A percentile compares a stretch with the other conserved stretches of the same genome.
Conservation (phyloP, 352 stramenopile species). For the Globisporangium okanoganense region DNA sequence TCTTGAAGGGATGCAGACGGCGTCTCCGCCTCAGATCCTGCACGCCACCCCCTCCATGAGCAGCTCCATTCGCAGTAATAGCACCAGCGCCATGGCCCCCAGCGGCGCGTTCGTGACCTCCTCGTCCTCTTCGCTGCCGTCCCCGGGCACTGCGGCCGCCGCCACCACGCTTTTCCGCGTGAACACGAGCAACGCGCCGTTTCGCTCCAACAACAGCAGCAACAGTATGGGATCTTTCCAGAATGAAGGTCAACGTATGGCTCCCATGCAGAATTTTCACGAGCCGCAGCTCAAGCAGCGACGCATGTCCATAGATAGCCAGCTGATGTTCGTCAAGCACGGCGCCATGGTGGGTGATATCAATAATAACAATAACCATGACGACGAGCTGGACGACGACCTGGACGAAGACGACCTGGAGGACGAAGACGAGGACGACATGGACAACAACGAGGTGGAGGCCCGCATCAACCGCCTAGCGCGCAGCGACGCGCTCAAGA, state of each 20-base stretch:
- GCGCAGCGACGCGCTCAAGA: background rate
- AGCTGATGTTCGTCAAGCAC: constrained; percentile 1
- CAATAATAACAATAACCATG: background rate
- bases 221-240: constrained; percentile 1
- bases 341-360: background rate
- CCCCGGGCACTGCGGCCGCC: constrained; percentile 10
- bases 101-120: background rate
- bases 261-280: background rate
- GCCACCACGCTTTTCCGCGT: constrained; percentile 19
- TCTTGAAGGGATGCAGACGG: constrained; percentile 36
- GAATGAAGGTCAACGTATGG: background rate
- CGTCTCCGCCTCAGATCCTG: constrained; percentile 2
- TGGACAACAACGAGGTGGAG: constrained; percentile 12
- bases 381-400: constrained; percentile 9
- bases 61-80: constrained; percentile 2
- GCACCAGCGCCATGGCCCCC: background rate
- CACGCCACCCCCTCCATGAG: background rate
- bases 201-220: constrained; percentile 3
- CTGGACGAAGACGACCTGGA: constrained; percentile 13
- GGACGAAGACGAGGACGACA: constrained; percentile 4
- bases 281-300: background rate
- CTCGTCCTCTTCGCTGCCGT: background rate
- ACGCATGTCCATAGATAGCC: background rate
- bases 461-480: background rate
- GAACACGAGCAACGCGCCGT: background rate